Conservation (phyloP, 1,139 yeast genomes). For the Yamadazyma pseudoaaseri region DNA sequence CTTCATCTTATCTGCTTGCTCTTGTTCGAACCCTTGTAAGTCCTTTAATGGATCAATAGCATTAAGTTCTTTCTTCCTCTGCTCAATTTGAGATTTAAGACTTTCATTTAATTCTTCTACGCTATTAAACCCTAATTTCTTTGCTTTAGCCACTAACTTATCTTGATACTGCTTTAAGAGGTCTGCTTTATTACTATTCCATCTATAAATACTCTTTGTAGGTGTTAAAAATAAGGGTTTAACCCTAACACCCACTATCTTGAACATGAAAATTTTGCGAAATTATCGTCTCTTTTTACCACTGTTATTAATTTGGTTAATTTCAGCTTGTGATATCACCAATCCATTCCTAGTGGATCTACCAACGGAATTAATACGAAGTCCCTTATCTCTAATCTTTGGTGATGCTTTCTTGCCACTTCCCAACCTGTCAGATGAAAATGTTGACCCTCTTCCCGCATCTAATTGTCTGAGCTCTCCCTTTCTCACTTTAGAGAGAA, state of each 20-base stretch:
- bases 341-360: constrained; percentile 79
- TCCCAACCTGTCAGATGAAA: constrained; percentile 59
- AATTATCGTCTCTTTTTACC: constrained; percentile 2
- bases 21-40: constrained; percentile 54
- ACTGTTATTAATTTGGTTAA: constrained; percentile 40
- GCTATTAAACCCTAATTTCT: constrained; percentile 35
- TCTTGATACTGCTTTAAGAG: constrained; percentile 24
- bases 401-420: constrained; percentile 33
- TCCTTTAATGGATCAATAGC: constrained; percentile 71
- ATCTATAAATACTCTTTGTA: too few relatives aligned
- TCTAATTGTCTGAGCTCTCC: constrained; percentile 61
- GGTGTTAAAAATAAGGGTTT: background rate
- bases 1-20: constrained; percentile 29
- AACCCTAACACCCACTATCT: too few relatives aligned
- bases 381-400: constrained; percentile 68
- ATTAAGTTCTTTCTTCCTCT: constrained; percentile 54
- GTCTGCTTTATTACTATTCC: constrained; percentile 9
- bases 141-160: constrained; percentile 37
- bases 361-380: constrained; percentile 77
- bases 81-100: constrained; percentile 60
- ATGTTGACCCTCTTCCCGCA: constrained; percentile 54
- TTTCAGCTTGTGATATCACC: constrained; percentile 68
- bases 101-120: constrained; percentile 64
- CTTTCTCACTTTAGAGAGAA: constrained; percentile 62
- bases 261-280: too few relatives aligned